A percentile compares a stretch with the other conserved stretches of the same genome.
phyloP scores from a whole-genome alignment of 2,329 filamentous ascomycete species.

The Macrophomina pseudophaseolina region DNA sequence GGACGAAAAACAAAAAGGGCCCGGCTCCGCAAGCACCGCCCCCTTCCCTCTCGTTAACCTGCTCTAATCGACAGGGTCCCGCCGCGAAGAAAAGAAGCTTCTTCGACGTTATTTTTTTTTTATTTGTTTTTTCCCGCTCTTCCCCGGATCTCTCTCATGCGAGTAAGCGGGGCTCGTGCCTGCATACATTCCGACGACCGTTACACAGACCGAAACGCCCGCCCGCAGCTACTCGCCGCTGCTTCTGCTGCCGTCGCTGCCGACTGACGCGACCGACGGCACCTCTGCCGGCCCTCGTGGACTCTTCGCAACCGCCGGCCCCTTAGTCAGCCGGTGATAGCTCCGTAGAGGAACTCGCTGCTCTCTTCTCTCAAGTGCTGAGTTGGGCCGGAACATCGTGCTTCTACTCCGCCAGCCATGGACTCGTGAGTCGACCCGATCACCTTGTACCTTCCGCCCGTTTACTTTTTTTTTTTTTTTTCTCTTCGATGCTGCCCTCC shows the following conservation, averaged over 20 bases:
- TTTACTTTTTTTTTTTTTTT: not conserved
- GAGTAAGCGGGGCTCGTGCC: conserved; percentile 15
- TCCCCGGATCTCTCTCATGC: conserved; percentile 7
- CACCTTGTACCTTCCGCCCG: conserved; percentile 13
- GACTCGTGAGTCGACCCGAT: conserved; percentile 21
- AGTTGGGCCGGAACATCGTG: not conserved
- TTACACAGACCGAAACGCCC: conserved; percentile 7
- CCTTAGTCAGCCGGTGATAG: too few relatives aligned
- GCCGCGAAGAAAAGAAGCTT: not conserved
- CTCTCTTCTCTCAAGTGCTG: not conserved
- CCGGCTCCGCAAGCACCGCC: not conserved
- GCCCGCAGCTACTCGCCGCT: not conserved
- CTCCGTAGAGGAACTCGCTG: too few relatives aligned
- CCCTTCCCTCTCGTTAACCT: not conserved
- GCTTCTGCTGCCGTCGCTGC: not conserved
- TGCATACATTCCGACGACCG: conserved; percentile 8
- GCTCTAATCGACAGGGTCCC: not conserved
- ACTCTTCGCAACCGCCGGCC: too few relatives aligned
- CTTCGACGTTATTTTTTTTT: not conserved
- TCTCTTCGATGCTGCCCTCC: not conserved
- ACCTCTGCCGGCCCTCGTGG: not conserved
- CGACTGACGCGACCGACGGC: not conserved
- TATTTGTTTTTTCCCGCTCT: not conserved
- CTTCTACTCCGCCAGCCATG: conserved; percentile 1
- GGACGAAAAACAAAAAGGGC: not conserved